Evolutionary conservation across 345 rosid genomes (phyloP).

Genomic region (Rhizophora apiculata): DNA sequence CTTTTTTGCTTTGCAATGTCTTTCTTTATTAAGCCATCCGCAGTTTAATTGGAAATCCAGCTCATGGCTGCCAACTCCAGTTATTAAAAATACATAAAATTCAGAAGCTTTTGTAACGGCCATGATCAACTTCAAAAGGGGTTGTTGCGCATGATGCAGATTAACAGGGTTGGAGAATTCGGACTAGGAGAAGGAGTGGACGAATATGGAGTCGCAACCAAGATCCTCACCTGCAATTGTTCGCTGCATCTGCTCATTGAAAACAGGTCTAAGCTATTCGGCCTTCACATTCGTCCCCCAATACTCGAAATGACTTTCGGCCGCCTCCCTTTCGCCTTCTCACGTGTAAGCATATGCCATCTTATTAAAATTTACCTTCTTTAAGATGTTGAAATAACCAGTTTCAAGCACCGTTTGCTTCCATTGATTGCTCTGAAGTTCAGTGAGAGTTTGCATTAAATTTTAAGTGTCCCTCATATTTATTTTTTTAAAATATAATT

Average conservation of each 20-base stretch:
- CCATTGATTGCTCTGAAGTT: too few species aligned
- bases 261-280: conserved; percentile 74
- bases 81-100: too few species aligned
- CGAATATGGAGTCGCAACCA: conserved; percentile 59
- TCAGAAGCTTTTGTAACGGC: too few species aligned
- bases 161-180: conserved; percentile 46
- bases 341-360: conserved; percentile 36
- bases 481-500: too few species aligned
- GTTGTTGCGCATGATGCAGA: conserved; percentile 32
- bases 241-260: conserved; percentile 53
- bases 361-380: neutral
- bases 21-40: too few species aligned
- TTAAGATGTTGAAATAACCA: neutral
- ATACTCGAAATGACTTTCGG: conserved; percentile 51
- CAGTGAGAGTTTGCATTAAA: too few species aligned
- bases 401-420: too few species aligned
- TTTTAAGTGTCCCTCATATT: too few species aligned
- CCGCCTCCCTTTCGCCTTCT: conserved; percentile 54
- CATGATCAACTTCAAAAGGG: too few species aligned
- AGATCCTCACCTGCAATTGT: conserved; percentile 67
- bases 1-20: too few species aligned
- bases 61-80: too few species aligned
- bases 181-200: conserved; percentile 79
- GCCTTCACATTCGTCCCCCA: conserved; percentile 69
- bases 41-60: too few species aligned